Conservation (phyloP, 768 basidiomycete species). For the Neoboletus subvelutipes region DNA sequence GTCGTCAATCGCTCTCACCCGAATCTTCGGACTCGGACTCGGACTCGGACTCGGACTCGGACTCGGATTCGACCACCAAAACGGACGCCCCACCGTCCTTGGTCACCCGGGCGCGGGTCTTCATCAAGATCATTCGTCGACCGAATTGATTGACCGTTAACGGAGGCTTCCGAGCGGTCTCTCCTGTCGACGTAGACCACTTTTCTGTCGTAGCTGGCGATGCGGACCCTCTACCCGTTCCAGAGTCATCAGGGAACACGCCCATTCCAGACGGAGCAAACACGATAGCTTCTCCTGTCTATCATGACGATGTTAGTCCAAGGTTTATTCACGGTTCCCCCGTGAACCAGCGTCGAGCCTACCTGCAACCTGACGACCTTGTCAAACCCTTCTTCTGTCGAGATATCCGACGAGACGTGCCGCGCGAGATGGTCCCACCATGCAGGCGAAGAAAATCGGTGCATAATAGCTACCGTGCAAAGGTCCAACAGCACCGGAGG, state of each 20-base stretch:
- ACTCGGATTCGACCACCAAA: slow-evolving; percentile 30
- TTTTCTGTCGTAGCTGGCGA: background rate
- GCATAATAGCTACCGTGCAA: slow-evolving; percentile 58
- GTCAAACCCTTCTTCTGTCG: slow-evolving; percentile 55
- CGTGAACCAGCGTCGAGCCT: background rate
- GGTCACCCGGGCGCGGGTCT: slow-evolving; percentile 57
- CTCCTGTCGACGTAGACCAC: background rate
- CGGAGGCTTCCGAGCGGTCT: background rate
- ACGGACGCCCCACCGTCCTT: slow-evolving; percentile 60
- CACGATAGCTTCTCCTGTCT: slow-evolving; percentile 69
- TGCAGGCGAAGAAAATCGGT: slow-evolving; percentile 67
- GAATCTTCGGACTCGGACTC: background rate
- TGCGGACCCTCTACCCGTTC: background rate
- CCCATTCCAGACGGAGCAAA: slow-evolving; percentile 60
- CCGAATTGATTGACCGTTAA: slow-evolving; percentile 44
- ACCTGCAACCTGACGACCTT: slow-evolving; percentile 62
- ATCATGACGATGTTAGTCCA: background rate
- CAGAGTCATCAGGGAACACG: slow-evolving; percentile 29
- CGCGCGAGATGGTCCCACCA: slow-evolving; percentile 68
- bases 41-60: background rate
- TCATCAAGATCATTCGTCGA: slow-evolving; percentile 54
- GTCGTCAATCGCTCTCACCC: background rate
- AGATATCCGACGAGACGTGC: slow-evolving; percentile 61
- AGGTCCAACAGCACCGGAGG: slow-evolving; percentile 63
- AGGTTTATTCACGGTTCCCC: background rate